Percentiles rank a stretch among this genome's conserved stretches.
Conservation (phyloP, 1,284 basidiomycete genomes). For the Tilletia caries region DNA sequence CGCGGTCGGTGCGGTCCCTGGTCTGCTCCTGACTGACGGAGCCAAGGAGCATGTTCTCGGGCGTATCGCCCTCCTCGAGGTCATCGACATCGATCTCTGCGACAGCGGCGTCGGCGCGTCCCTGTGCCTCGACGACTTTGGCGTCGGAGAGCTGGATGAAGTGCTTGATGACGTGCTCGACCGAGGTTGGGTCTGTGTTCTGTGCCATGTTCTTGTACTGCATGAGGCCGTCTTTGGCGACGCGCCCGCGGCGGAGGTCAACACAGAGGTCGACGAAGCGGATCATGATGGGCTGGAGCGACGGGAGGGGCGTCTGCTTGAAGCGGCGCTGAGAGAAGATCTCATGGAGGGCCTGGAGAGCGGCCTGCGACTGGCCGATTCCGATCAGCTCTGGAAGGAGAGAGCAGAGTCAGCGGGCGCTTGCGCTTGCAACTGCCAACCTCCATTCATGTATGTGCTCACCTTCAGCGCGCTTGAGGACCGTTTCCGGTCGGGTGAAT, state of each 20-base stretch:
- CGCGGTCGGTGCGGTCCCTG: slow-evolving; percentile 91
- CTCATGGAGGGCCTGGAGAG: slow-evolving; percentile 81
- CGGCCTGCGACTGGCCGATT: slow-evolving; percentile 81
- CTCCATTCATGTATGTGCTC: neutral
- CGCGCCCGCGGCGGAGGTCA: slow-evolving; percentile 85
- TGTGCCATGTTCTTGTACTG: slow-evolving; percentile 76
- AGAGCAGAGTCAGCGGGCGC: slow-evolving; percentile 14
- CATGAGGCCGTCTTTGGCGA: slow-evolving; percentile 83
- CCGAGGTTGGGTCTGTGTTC: slow-evolving; percentile 82
- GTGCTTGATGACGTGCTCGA: slow-evolving; percentile 84
- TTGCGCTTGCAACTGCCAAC: too few relatives aligned
- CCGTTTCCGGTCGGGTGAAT: slow-evolving; percentile 69
- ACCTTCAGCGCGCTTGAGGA: slow-evolving; percentile 60
- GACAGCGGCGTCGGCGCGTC: slow-evolving; percentile 50
- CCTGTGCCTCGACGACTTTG: slow-evolving; percentile 59
- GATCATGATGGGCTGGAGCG: slow-evolving; percentile 92
- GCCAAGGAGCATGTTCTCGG: slow-evolving; percentile 81
- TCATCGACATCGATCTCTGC: slow-evolving; percentile 55
- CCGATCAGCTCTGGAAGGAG: slow-evolving; percentile 68
- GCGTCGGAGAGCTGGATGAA: slow-evolving; percentile 84
- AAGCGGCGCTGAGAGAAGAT: slow-evolving; percentile 93
- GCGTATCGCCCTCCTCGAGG: slow-evolving; percentile 70
- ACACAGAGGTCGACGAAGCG: slow-evolving; percentile 89
- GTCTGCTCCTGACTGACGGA: slow-evolving; percentile 86
- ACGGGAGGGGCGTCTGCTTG: slow-evolving; percentile 79